Conservation (phyloP, 2,329 filamentous ascomycete genomes). For the Monosporascus sp. region DNA sequence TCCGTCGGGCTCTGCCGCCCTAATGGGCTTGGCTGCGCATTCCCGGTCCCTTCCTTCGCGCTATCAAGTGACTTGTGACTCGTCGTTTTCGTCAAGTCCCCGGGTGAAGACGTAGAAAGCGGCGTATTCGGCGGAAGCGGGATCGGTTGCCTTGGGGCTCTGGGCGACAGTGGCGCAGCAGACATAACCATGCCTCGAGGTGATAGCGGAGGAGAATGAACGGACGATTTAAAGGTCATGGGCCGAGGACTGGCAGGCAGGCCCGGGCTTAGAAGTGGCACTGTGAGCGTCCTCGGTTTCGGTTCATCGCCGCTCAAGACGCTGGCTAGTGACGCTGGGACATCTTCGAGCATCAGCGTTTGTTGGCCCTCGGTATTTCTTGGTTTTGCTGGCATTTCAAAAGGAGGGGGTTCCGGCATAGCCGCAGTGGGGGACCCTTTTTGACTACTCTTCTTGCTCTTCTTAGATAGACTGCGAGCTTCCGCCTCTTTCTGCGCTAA, state of each 20-base stretch:
- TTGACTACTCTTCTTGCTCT: constrained; percentile 54
- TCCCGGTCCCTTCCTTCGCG: constrained; percentile 27
- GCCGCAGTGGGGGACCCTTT: constrained; percentile 39
- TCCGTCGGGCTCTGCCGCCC: constrained; percentile 34
- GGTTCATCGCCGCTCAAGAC: constrained; percentile 36
- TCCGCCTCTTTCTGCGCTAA: constrained; percentile 63
- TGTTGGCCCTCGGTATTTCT: constrained; percentile 24
- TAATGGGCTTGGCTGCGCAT: constrained; percentile 21
- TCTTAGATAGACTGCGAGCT: constrained; percentile 67
- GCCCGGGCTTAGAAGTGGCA: constrained; percentile 52
- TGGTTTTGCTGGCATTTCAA: constrained; percentile 34
- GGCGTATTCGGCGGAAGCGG: constrained; percentile 67
- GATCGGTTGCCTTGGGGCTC: constrained; percentile 67
- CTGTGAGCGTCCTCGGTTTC: constrained; percentile 27
- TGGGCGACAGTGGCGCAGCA: constrained; percentile 60
- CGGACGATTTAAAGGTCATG: constrained; percentile 42
- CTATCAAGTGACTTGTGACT: constrained; percentile 37
- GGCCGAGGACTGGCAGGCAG: constrained; percentile 57
- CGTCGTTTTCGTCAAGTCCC: constrained; percentile 27
- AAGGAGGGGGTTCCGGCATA: constrained; percentile 20
- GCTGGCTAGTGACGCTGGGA: constrained; percentile 46
- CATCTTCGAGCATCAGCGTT: constrained; percentile 31
- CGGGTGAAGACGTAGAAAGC: constrained; percentile 52
- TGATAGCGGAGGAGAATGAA: constrained; percentile 64
- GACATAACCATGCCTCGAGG: constrained; percentile 46